Evolutionary conservation across 129 eudicot species (phyloP).

Genomic region (Centaurea solstitialis): DNA sequence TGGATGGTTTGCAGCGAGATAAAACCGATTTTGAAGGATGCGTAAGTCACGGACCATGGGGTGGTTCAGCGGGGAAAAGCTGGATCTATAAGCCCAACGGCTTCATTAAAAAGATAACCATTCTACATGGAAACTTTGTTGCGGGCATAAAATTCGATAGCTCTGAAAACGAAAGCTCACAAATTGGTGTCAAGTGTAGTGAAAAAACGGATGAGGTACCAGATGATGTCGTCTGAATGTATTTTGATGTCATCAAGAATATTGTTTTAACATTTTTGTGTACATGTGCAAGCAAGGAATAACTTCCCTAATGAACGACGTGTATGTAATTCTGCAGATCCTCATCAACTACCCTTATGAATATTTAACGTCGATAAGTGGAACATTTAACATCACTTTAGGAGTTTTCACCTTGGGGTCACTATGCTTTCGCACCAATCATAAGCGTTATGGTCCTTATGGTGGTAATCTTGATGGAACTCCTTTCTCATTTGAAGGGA

Average conservation of each 20-base stretch:
- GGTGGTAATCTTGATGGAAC: too few species aligned
- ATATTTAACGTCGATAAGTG: background rate
- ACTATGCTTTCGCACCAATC: too few species aligned
- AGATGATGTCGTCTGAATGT: background rate
- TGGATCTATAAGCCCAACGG: background rate
- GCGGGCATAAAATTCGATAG: background rate
- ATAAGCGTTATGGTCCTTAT: too few species aligned
- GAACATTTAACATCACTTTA: background rate
- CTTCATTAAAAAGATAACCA: background rate
- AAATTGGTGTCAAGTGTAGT: background rate
- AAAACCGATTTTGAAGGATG: background rate
- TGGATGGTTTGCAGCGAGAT: background rate
- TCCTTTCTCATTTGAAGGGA: too few species aligned
- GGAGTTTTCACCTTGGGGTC: background rate
- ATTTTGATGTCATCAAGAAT: background rate
- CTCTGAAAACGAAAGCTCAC: background rate
- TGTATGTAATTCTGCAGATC: background rate
- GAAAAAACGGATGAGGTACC: background rate
- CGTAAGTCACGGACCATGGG: slow-evolving; percentile 23
- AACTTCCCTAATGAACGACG: background rate
- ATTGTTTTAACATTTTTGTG: background rate
- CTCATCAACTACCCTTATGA: background rate
- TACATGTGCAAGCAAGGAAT: too few species aligned
- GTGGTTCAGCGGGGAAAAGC: background rate
- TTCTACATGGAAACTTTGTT: too few species aligned